Evolutionary conservation across 345 rosid genomes (phyloP).

Genomic region (Dipteronia dyeriana): DNA sequence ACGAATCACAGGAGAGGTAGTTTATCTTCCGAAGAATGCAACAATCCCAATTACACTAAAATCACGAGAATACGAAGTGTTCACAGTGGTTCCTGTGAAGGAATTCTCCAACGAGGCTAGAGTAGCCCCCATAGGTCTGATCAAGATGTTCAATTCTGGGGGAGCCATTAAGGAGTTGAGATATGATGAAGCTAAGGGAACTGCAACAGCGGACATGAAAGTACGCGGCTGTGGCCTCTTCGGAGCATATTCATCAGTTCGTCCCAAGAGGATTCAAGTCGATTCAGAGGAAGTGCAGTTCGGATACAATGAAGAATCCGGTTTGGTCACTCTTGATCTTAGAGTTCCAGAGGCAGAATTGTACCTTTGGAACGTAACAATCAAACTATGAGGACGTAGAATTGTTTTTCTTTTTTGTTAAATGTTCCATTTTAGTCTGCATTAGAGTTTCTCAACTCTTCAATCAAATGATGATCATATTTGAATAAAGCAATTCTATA

Average conservation of each 20-base stretch:
- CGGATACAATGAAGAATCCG: slow-evolving; percentile 35
- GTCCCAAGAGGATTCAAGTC: slow-evolving; percentile 40
- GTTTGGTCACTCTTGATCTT: slow-evolving; percentile 44
- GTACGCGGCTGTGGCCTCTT: slow-evolving; percentile 51
- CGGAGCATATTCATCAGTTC: slow-evolving; percentile 50
- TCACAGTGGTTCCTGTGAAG: slow-evolving; percentile 59
- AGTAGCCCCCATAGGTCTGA: slow-evolving; percentile 52
- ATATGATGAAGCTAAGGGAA: slow-evolving; percentile 32
- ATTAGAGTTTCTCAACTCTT: background rate
- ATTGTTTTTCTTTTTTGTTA: background rate
- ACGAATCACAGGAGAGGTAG: slow-evolving; percentile 50
- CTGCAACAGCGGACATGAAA: slow-evolving; percentile 30
- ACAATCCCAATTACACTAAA: slow-evolving; percentile 59
- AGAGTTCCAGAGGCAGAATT: slow-evolving; percentile 47
- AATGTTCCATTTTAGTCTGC: background rate
- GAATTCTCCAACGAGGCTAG: slow-evolving; percentile 36
- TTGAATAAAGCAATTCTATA: too few relatives aligned
- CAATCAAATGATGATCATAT: too few relatives aligned
- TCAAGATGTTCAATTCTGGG: slow-evolving; percentile 63
- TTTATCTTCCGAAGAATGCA: slow-evolving; percentile 56
- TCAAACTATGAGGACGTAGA: slow-evolving; percentile 25
- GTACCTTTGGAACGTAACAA: slow-evolving; percentile 51
- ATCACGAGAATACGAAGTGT: slow-evolving; percentile 56
- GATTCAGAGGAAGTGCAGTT: slow-evolving; percentile 42
- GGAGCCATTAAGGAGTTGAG: slow-evolving; percentile 53